Evolutionary conservation across 495 filamentous ascomycete species (phyloP).

Genomic region (Penicillium argentinense): DNA sequence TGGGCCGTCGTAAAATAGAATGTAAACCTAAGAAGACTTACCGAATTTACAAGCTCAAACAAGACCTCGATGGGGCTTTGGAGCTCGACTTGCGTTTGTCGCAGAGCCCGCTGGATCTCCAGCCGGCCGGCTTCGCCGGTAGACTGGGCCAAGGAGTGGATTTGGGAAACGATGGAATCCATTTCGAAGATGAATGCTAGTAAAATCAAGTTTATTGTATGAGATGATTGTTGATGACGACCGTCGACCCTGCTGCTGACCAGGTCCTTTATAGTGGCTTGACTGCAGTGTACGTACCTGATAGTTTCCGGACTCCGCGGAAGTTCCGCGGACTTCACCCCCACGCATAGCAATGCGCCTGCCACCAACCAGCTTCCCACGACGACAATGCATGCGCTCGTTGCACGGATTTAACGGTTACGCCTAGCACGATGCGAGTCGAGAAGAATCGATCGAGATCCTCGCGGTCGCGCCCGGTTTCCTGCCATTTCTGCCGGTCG

Average conservation of each 20-base stretch:
- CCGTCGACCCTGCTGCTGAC: too few species aligned
- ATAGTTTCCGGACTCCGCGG: conserved; percentile 10
- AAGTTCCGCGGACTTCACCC: conserved; percentile 20
- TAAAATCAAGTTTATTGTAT: not conserved
- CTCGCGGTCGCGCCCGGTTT: conserved; percentile 28
- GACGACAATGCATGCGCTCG: too few species aligned
- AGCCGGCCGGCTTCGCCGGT: conserved; percentile 22
- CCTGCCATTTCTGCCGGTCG: conserved; percentile 45
- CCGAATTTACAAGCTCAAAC: conserved; percentile 17
- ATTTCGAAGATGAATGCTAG: conserved; percentile 12
- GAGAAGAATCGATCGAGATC: conserved; percentile 10
- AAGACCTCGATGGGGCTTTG: conserved; percentile 23
- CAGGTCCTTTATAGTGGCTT: too few species aligned
- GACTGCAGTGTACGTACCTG: too few species aligned
- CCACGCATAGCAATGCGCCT: too few species aligned
- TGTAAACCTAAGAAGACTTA: conserved; percentile 3
- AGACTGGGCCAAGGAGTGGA: conserved; percentile 16
- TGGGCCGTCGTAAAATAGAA: not conserved
- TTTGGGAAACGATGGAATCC: conserved; percentile 28
- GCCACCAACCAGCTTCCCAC: too few species aligned
- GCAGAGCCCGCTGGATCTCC: conserved; percentile 22
- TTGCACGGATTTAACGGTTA: too few species aligned
- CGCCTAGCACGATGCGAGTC: conserved; percentile 18
- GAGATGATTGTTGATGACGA: not conserved
- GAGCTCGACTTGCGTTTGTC: conserved; percentile 13